Conservation (phyloP, 2,329 filamentous ascomycete species). For the Fusarium illudens region DNA sequence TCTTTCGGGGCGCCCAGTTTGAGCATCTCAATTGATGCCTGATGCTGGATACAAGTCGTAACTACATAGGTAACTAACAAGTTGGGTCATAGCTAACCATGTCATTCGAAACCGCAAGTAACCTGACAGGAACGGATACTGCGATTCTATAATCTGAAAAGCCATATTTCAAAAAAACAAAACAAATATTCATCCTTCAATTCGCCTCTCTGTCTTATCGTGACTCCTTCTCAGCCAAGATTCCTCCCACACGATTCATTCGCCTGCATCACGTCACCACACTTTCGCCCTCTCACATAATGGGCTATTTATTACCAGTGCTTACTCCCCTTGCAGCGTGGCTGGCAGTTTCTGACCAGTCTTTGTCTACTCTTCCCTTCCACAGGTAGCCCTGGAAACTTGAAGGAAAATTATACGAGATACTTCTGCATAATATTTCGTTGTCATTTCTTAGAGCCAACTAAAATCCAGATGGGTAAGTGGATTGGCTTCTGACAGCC, state of each 20-base stretch:
- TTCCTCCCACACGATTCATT: not conserved
- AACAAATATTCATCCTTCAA: too few species aligned
- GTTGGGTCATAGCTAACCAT: not conserved
- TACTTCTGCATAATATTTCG: not conserved
- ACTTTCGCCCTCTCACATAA: not conserved
- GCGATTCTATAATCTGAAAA: not conserved
- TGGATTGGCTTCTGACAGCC: not conserved
- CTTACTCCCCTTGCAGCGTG: not conserved
- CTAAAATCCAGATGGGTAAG: not conserved
- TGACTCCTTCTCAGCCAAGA: not conserved
- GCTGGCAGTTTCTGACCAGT: not conserved
- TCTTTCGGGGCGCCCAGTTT: not conserved
- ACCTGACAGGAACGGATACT: not conserved
- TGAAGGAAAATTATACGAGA: not conserved
- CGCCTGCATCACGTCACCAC: not conserved
- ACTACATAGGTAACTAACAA: not conserved
- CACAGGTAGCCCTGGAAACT: not conserved
- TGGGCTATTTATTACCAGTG: not conserved
- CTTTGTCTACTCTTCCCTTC: not conserved
- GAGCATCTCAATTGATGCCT: slow-evolving; percentile 22
- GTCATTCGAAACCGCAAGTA: not conserved
- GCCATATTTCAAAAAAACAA: not conserved
- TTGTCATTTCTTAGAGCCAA: not conserved
- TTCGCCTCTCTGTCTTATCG: not conserved
- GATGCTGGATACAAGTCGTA: slow-evolving; percentile 19